phyloP scores from a whole-genome alignment of 1,139 yeast species.

The Taphrina sp. region DNA sequence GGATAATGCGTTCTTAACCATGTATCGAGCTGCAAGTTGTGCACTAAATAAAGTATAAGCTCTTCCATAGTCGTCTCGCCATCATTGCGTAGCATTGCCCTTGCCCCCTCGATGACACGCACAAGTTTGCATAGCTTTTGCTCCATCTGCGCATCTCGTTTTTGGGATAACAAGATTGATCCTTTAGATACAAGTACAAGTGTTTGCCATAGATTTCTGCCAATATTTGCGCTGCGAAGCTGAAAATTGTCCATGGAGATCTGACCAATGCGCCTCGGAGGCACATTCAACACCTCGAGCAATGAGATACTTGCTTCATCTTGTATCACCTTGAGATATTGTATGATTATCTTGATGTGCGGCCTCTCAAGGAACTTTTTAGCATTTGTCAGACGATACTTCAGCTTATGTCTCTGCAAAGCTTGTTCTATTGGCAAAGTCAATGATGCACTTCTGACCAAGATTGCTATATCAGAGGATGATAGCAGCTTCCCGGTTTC shows the following conservation, averaged over 20 bases:
- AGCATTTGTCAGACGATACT: constrained; percentile 69
- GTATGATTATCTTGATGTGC: constrained; percentile 64
- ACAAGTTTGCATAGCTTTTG: neutral
- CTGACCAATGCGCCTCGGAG: constrained; percentile 71
- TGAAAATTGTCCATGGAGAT: constrained; percentile 48
- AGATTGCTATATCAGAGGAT: constrained; percentile 64
- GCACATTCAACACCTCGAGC: constrained; percentile 57
- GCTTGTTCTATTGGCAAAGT: constrained; percentile 63
- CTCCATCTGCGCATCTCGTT: constrained; percentile 3
- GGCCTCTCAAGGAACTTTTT: constrained; percentile 74
- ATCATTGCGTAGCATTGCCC: neutral
- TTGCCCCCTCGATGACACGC: neutral
- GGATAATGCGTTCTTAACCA: constrained; percentile 44
- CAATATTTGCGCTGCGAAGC: constrained; percentile 31
- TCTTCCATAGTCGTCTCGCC: neutral
- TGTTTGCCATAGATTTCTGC: constrained; percentile 36
- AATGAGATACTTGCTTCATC: constrained; percentile 62
- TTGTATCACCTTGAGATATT: constrained; percentile 61
- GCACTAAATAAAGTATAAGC: constrained; percentile 10
- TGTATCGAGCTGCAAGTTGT: constrained; percentile 34
- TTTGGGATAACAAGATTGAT: constrained; percentile 29
- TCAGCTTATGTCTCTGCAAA: constrained; percentile 55
- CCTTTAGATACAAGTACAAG: constrained; percentile 34
- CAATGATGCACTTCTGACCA: constrained; percentile 63
- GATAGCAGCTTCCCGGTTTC: constrained; percentile 43